A percentile compares a stretch with the other conserved stretches of the same genome.
These are phyloP conservation scores for Microascus cirrosus DNA, from an alignment of 2,329 filamentous ascomycete genomes.

Conservation along the genomic window DNA sequence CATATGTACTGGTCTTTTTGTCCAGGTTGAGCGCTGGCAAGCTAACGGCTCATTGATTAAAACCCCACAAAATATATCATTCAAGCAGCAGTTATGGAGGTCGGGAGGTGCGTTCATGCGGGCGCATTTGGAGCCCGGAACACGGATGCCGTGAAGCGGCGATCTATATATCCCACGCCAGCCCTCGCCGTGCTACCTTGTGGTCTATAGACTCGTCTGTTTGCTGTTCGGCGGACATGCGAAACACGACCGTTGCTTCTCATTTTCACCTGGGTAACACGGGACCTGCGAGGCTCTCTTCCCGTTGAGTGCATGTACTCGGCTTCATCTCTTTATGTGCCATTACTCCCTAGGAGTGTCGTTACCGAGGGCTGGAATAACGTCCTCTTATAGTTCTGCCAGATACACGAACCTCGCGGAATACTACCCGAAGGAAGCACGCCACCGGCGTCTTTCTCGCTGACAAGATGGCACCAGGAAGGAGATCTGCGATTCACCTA, in stretches of 20 bases:
- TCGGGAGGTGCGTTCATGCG: background rate
- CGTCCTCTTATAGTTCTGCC: too few species aligned
- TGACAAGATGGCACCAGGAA: background rate
- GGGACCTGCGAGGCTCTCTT: too few species aligned
- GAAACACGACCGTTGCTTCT: too few species aligned
- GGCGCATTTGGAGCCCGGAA: background rate
- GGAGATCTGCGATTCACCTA: background rate
- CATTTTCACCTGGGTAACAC: too few species aligned
- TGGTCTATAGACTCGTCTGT: background rate
- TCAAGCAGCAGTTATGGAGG: background rate
- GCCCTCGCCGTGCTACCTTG: background rate
- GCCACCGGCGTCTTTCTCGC: background rate
- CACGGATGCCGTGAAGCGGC: background rate
- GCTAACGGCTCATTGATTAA: background rate
- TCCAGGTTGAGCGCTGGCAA: background rate
- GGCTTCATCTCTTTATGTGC: too few species aligned
- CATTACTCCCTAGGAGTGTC: too few species aligned
- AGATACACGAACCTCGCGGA: background rate
- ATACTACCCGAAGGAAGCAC: background rate
- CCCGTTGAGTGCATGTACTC: too few species aligned
- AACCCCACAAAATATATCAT: background rate
- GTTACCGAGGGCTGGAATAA: too few species aligned
- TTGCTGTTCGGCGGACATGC: too few species aligned
- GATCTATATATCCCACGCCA: background rate
- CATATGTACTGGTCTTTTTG: background rate